Evolutionary conservation across 1,139 yeast genomes (phyloP), one percentile per base, ranked within the genome.

Genomic region (Entelexis paramagnoliae): DNA sequence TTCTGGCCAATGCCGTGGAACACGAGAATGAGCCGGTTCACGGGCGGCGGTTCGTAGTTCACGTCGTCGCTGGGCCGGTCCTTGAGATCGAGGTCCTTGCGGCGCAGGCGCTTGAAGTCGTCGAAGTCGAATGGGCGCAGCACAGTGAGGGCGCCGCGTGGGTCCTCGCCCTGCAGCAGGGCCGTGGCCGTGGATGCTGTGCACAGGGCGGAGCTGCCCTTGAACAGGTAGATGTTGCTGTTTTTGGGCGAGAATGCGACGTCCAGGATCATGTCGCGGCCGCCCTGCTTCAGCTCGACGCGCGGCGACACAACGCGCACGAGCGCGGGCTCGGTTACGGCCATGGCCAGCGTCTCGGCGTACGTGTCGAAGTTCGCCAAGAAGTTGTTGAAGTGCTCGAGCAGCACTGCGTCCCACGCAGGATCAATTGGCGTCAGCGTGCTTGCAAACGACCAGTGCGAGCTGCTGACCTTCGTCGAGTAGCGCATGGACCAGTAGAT

Each of bases 1-100:
- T 83, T 79, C 65, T 91, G 98, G 1, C 97, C 97, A 57, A 91
- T 86, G 0, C 98, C 97, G 66, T 91, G 98, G 45, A 89, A 76
- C 58, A 95, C 91, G 17, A 91, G 71, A 1, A 89, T 77, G 52
- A 91, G 69, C 66, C 87, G 94, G 42, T 61, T 62, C 24, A 64
- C 58, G 14, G 61, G 60, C 11, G 57, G 56, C 3, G 69, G 68
- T 33, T 36, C 49, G 49, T 59, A 64, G 6, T 54, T 60, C 1
- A 55, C 46, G n/a, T 54, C 55, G 50, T 68, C 70, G 4, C 63
- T 60, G 2, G 62, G 61, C 9, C 69, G 59, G 32, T 63, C 40
- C n/a, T 17, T 17, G 13, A 36, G 17, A 4, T 19, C 40, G 6
- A 19, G 22, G 7, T 8, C 11, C 38, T 16, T 16, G 22, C 38